These are phyloP conservation scores for Ottelia alismoides DNA, from an alignment of 106 monocot genomes.

Conservation along the genomic window DNA sequence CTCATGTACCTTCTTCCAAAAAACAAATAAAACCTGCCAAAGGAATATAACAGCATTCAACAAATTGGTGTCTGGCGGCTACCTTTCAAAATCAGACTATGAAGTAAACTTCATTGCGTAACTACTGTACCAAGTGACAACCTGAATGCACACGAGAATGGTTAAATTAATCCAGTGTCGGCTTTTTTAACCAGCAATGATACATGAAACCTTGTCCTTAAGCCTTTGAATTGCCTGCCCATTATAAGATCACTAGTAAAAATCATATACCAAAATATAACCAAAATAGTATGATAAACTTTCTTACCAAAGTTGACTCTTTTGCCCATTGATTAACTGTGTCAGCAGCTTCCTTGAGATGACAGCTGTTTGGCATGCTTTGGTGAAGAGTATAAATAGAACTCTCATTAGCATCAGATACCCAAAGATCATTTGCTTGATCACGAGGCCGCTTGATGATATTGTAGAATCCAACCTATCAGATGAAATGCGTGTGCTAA, in stretches of 20 bases:
- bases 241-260: not conserved
- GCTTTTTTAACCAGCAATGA: slow-evolving; percentile 6
- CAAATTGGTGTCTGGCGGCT: too few relatives aligned
- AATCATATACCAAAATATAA: not conserved
- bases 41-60: too few relatives aligned
- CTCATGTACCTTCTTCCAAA: too few relatives aligned
- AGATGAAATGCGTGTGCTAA: too few relatives aligned
- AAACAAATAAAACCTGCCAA: too few relatives aligned
- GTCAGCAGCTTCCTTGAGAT: slow-evolving; percentile 16
- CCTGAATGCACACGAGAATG: too few relatives aligned
- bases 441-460: slow-evolving; percentile 16
- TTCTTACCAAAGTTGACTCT: slow-evolving; percentile 4
- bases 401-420: slow-evolving; percentile 17
- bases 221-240: slow-evolving; percentile 12
- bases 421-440: slow-evolving; percentile 11
- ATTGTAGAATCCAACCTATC: slow-evolving; percentile 18
- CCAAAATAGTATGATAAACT: not conserved
- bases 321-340: slow-evolving; percentile 14
- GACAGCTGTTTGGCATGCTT: slow-evolving; percentile 1
- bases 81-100: too few relatives aligned
- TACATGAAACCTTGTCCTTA: slow-evolving; percentile 7
- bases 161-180: too few relatives aligned
- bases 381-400: slow-evolving; percentile 2
- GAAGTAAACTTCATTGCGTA: too few relatives aligned
- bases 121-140: too few relatives aligned